Evolutionary conservation across 2,329 filamentous ascomycete genomes (phyloP), one percentile per base, ranked within the genome.

Genomic region (Stagonosporopsis cucurbitacearum): DNA sequence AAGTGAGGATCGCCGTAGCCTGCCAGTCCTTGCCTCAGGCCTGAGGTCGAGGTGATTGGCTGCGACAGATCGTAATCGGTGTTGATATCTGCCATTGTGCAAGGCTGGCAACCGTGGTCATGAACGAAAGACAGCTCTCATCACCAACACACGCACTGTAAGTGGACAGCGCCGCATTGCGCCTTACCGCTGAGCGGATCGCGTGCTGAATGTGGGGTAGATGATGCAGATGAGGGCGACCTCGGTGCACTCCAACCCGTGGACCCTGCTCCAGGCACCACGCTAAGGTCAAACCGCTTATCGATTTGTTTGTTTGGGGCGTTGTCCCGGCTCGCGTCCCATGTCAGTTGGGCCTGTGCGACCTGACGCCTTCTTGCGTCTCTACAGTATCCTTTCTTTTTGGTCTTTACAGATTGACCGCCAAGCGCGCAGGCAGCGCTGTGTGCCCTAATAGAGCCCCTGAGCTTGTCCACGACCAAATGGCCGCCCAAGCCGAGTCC

Each of bases 1-100:
- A 92, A 92, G 73, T 91, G 88, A 6, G 87, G 80, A 63, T 92
- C 89, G 40, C 89, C 89, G 63, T 91, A 91, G 0, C 84, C 85
- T 2, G 88, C 82, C 1, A 91, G 80, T 1, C 85, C 86, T 63
- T 86, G 85, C 7, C 86, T 82, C 26, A 91, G 78, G 6, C 88
- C 88, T 0, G 78, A 52, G 19, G 58, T 45, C 11, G 50, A 53
- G 28, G 80, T 75, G 49, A 89, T 82, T 1, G 85, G 81, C 1
- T 70, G 78, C 17, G 78, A 77, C 15, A 89, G 81, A 65, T 88
- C 79, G 65, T 89, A 90, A 71, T 89, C 80, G 20, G 46, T 25
- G 39, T 45, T 49, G 36, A 17, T 43, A 19, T 51, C 53, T 51
- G 36, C 30, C 53, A 56, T 56, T 46, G 37, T 47, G 33, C 36